Conservation (phyloP, 257 asterid species). For the Penstemon newberryi region DNA sequence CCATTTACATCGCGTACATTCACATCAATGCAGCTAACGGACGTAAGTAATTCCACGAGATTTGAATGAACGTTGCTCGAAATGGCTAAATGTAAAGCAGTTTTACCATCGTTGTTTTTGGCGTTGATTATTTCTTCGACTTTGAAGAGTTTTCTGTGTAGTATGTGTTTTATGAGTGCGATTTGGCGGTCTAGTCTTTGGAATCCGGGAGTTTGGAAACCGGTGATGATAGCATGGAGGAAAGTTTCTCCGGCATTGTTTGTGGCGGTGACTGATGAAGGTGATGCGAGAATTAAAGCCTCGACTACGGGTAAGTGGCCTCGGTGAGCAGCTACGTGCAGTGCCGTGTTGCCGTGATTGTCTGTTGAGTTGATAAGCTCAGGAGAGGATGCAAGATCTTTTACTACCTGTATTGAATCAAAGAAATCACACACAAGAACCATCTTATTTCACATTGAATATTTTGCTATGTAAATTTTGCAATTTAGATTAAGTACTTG, state of each 20-base stretch:
- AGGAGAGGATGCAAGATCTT: constrained; percentile 46
- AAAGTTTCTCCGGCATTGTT: constrained; percentile 76
- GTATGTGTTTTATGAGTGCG: constrained; percentile 62
- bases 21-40: constrained; percentile 50
- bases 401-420: constrained; percentile 57
- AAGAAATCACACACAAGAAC: too few species aligned
- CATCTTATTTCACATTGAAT: too few species aligned
- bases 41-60: constrained; percentile 77
- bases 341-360: constrained; percentile 77
- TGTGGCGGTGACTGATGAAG: constrained; percentile 46
- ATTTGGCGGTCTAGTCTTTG: constrained; percentile 80
- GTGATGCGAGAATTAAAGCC: constrained; percentile 65
- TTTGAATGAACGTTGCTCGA: constrained; percentile 72
- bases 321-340: constrained; percentile 84
- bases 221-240: constrained; percentile 71
- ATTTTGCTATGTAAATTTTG: too few species aligned
- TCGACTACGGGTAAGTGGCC: constrained; percentile 83
- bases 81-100: constrained; percentile 84
- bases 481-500: too few species aligned
- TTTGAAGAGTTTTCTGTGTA: constrained; percentile 46
- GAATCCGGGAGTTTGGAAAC: constrained; percentile 85
- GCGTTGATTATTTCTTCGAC: constrained; percentile 56
- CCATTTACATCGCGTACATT: constrained; percentile 67
- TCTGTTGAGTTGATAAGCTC: constrained; percentile 61
- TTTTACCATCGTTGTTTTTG: constrained; percentile 54